These are phyloP conservation scores for Cladosporium sp. DNA, from an alignment of 2,329 filamentous ascomycete genomes.

Conservation along the genomic window DNA sequence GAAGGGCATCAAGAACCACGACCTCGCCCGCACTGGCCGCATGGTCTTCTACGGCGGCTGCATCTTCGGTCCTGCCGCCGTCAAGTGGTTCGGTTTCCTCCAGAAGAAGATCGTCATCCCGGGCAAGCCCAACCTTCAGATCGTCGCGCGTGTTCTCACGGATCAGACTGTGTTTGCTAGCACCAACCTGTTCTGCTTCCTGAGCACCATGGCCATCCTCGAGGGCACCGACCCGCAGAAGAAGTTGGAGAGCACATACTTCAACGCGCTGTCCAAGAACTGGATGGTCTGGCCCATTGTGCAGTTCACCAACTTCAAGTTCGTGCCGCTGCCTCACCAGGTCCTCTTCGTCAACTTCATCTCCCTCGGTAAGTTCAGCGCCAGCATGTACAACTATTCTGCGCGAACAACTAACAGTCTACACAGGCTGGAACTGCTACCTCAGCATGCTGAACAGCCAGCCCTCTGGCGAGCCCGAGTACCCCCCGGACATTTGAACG, in stretches of 20 bases:
- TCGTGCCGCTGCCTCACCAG: conserved; percentile 79
- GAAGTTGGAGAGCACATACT: conserved; percentile 73
- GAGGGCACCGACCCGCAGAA: conserved; percentile 57
- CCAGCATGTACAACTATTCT: not conserved
- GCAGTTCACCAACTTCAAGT: conserved; percentile 83
- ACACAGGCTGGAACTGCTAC: conserved; percentile 60
- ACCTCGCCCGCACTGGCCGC: conserved; percentile 68
- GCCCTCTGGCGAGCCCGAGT: conserved; percentile 22
- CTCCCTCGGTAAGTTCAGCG: conserved; percentile 59
- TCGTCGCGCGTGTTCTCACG: conserved; percentile 72
- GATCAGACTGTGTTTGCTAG: conserved; percentile 86
- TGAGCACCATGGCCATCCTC: conserved; percentile 72
- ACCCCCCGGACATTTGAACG: conserved; percentile 19
- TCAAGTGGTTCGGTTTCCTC: conserved; percentile 83
- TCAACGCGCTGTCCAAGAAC: conserved; percentile 74
- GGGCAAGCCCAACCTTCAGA: conserved; percentile 67
- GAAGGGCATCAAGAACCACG: conserved; percentile 73
- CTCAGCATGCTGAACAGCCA: conserved; percentile 59
- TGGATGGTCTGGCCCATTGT: conserved; percentile 86
- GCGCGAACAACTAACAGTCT: not conserved
- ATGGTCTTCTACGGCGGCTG: conserved; percentile 79
- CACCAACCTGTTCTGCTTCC: conserved; percentile 78
- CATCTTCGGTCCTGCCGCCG: conserved; percentile 85
- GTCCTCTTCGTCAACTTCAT: conserved; percentile 86
- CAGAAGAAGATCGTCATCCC: conserved; percentile 66